phyloP scores from a whole-genome alignment of 2,329 filamentous ascomycete genomes.

The Cladorrhinum sp. region DNA sequence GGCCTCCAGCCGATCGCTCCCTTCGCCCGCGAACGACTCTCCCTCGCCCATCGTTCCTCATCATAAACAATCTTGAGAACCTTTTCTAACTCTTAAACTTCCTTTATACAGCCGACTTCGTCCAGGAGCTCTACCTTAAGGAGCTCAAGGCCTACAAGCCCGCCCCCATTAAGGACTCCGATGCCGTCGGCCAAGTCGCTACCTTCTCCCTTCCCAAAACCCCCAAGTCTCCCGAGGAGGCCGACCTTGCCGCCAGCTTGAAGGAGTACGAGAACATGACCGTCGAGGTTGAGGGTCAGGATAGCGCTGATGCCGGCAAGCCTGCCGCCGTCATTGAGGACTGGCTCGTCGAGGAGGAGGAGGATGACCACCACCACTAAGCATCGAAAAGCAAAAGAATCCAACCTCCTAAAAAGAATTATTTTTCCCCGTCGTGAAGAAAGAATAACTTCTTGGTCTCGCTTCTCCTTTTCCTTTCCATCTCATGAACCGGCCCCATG shows the following conservation, averaged over 20 bases:
- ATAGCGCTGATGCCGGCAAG: slow-evolving; percentile 57
- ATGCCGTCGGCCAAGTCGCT: slow-evolving; percentile 87
- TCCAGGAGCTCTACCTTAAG: slow-evolving; percentile 96
- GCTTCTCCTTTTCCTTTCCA: background rate
- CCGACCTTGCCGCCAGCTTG: slow-evolving; percentile 85
- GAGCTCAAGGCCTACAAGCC: slow-evolving; percentile 96
- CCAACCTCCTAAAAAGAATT: background rate
- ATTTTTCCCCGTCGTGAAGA: background rate
- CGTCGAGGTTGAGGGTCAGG: slow-evolving; percentile 90
- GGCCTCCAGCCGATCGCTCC: background rate
- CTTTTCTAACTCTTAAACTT: background rate
- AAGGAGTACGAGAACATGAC: slow-evolving; percentile 92
- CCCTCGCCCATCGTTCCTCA: background rate
- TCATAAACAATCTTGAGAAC: background rate
- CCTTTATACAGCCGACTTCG: slow-evolving; percentile 72
- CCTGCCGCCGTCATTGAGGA: slow-evolving; percentile 58
- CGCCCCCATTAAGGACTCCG: slow-evolving; percentile 75
- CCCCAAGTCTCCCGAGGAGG: slow-evolving; percentile 87
- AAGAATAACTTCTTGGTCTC: background rate
- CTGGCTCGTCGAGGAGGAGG: slow-evolving; percentile 83
- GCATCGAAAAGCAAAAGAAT: background rate
- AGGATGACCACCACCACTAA: slow-evolving; percentile 55
- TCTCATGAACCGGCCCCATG: background rate
- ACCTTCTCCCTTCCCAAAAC: slow-evolving; percentile 78
- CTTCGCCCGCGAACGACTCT: background rate